Evolutionary conservation across 2,329 filamentous ascomycete species (phyloP).

Genomic region (Xylaria sp.): DNA sequence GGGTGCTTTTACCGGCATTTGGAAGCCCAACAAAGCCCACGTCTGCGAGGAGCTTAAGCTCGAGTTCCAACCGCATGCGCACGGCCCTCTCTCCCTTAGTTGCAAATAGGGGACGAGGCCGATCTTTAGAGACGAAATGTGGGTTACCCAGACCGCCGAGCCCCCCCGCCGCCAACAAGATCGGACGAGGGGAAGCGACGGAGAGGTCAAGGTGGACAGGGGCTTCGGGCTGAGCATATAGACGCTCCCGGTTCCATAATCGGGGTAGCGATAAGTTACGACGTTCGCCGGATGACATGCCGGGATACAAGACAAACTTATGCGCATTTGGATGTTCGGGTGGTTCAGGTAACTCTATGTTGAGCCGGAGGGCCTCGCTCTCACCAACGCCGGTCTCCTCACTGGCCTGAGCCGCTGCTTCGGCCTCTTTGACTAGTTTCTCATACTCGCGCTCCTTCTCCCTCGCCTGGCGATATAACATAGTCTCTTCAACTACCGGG

Average conservation of each 20-base stretch:
- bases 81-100: slow-evolving; percentile 85
- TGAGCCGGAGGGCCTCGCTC: slow-evolving; percentile 33
- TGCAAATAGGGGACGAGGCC: slow-evolving; percentile 83
- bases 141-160: slow-evolving; percentile 93
- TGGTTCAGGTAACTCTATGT: slow-evolving; percentile 48
- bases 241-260: slow-evolving; percentile 61
- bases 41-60: slow-evolving; percentile 94
- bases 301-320: slow-evolving; percentile 89
- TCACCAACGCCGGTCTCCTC: slow-evolving; percentile 50
- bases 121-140: slow-evolving; percentile 84
- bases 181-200: slow-evolving; percentile 80
- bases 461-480: slow-evolving; percentile 51
- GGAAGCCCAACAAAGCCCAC: slow-evolving; percentile 94
- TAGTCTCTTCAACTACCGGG: slow-evolving; percentile 73
- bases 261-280: slow-evolving; percentile 61
- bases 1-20: slow-evolving; percentile 94
- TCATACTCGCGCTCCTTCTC: slow-evolving; percentile 51
- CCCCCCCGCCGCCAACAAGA: slow-evolving; percentile 87
- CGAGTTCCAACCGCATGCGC: slow-evolving; percentile 82
- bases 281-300: slow-evolving; percentile 75
- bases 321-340: slow-evolving; percentile 61
- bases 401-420: slow-evolving; percentile 53
- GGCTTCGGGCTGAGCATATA: slow-evolving; percentile 73
- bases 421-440: slow-evolving; percentile 43
- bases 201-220: slow-evolving; percentile 80